These are phyloP conservation scores for Carpinus viminea DNA, from an alignment of 306 rosid genomes.

Conservation along the genomic window DNA sequence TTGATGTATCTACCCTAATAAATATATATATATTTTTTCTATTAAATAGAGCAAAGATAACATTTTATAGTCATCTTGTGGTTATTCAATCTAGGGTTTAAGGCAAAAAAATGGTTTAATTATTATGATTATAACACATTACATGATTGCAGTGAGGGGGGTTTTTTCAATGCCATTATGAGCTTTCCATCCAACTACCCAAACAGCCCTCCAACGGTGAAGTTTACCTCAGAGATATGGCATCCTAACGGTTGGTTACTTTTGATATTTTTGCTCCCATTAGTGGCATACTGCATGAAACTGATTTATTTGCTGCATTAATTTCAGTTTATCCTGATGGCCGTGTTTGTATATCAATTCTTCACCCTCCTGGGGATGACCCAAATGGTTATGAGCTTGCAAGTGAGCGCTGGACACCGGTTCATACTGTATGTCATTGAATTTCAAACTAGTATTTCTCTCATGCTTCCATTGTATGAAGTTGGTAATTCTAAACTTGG, in stretches of 20 bases:
- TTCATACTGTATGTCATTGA: constrained; percentile 75
- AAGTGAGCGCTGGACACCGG: constrained; percentile 99
- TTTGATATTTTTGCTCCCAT: constrained; percentile 6
- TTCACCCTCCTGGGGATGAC: constrained; percentile 98
- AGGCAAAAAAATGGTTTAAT: not conserved
- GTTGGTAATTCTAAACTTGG: not conserved
- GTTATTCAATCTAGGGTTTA: not conserved
- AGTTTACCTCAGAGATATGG: constrained; percentile 87
- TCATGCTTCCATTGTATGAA: not conserved
- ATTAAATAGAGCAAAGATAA: not conserved
- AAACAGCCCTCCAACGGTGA: constrained; percentile 91
- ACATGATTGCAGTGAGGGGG: constrained; percentile 76
- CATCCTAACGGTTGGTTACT: constrained; percentile 83
- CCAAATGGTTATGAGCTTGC: constrained; percentile 99
- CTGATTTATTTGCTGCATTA: constrained; percentile 24
- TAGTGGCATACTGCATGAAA: not conserved
- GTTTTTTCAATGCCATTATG: constrained; percentile 96
- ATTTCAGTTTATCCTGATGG: constrained; percentile 92
- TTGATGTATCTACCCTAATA: not conserved
- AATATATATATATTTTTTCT: not conserved
- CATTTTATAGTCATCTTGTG: not conserved
- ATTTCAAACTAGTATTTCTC: not conserved
- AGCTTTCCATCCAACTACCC: constrained; percentile 93
- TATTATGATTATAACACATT: not conserved
- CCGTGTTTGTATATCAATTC: constrained; percentile 97